Conservation (phyloP, 1,284 basidiomycete genomes). For the Leccinum huronense region DNA sequence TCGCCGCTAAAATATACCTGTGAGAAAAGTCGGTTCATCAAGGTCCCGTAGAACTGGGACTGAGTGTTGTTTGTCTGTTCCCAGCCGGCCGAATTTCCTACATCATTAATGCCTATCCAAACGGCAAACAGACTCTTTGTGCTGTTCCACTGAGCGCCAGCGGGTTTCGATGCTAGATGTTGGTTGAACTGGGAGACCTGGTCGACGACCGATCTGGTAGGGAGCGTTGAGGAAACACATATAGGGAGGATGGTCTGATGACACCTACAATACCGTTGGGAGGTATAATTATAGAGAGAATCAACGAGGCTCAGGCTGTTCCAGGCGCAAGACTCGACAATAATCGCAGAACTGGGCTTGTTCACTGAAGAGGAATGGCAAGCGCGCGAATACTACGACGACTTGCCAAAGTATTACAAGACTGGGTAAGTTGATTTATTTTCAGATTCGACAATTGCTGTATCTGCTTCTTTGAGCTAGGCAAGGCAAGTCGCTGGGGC, state of each 20-base stretch:
- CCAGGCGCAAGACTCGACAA: slow-evolving; percentile 61
- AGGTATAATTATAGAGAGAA: slow-evolving; percentile 50
- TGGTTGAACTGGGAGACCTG: slow-evolving; percentile 58
- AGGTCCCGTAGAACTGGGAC: slow-evolving; percentile 46
- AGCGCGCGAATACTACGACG: slow-evolving; percentile 66
- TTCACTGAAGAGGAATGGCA: slow-evolving; percentile 62
- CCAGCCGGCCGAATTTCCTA: slow-evolving; percentile 55
- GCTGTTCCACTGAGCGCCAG: slow-evolving; percentile 46
- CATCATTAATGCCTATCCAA: slow-evolving; percentile 69
- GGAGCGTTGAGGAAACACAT: not conserved
- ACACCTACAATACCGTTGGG: slow-evolving; percentile 43
- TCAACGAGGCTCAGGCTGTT: slow-evolving; percentile 51
- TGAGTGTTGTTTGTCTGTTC: slow-evolving; percentile 51
- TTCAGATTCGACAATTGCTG: not conserved
- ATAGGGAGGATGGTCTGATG: not conserved
- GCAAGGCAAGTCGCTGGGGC: slow-evolving; percentile 65
- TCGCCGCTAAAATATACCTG: slow-evolving; percentile 40
- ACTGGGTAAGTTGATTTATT: slow-evolving; percentile 49
- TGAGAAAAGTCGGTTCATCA: slow-evolving; percentile 55
- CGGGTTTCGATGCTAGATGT: slow-evolving; percentile 50
- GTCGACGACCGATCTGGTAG: slow-evolving; percentile 52
- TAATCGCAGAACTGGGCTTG: slow-evolving; percentile 51
- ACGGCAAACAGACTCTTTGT: slow-evolving; percentile 45
- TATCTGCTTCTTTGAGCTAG: slow-evolving; percentile 35
- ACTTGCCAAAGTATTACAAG: slow-evolving; percentile 76